Evolutionary conservation across 192 early-diverging fungal species (phyloP).

Genomic region (Backusella australiensis): DNA sequence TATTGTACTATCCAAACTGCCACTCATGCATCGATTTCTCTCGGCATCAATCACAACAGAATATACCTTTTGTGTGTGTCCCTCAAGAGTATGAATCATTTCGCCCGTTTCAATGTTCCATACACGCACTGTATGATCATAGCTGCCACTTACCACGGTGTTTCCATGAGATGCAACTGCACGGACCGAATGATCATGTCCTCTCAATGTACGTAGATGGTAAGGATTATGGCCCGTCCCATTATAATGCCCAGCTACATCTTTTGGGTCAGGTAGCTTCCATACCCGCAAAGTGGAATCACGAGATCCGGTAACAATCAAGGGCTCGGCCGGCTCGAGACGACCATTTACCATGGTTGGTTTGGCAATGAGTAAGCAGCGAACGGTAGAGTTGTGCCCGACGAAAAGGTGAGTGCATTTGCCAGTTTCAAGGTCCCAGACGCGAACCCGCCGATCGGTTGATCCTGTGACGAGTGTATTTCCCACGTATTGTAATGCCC

Average conservation of each 20-base stretch:
- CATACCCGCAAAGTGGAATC: conserved; percentile 94
- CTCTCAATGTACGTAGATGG: conserved; percentile 76
- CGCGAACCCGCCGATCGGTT: conserved; percentile 93
- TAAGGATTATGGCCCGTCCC: conserved; percentile 64
- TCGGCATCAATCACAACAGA: conserved; percentile 87
- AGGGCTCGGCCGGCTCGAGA: conserved; percentile 65
- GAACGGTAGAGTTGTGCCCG: conserved; percentile 93
- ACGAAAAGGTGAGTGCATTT: conserved; percentile 90
- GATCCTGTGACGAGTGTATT: conserved; percentile 90
- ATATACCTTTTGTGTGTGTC: conserved; percentile 95
- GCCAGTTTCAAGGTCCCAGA: conserved; percentile 94
- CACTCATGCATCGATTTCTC: conserved; percentile 82
- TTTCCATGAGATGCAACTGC: conserved; percentile 90
- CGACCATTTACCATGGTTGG: conserved; percentile 58
- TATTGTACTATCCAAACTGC: conserved; percentile 92
- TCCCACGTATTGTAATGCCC: conserved; percentile 91
- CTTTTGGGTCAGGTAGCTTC: conserved; percentile 63
- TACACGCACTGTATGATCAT: conserved; percentile 87
- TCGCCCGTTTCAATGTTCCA: conserved; percentile 85
- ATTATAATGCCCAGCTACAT: conserved; percentile 34
- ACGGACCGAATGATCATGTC: conserved; percentile 89
- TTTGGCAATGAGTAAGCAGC: conserved; percentile 88
- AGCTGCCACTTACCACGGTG: conserved; percentile 86
- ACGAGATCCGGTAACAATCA: conserved; percentile 94
- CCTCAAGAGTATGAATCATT: conserved; percentile 66